Conservation (phyloP, 1,284 basidiomycete species). For the Hymenochaete sp. region DNA sequence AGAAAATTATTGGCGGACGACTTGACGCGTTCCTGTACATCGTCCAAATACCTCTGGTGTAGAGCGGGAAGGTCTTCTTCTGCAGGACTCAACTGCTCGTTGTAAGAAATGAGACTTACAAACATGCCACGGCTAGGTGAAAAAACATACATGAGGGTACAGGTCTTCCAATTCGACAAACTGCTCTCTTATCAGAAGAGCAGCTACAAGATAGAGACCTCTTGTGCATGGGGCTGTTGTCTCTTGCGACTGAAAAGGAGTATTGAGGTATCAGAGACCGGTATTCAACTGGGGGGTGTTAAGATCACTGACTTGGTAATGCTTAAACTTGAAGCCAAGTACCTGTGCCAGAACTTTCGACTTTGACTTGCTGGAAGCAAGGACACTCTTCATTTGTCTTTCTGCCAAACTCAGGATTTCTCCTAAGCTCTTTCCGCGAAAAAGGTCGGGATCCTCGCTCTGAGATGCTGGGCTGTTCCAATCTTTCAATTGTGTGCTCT, state of each 20-base stretch:
- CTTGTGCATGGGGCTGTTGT: conserved; percentile 55
- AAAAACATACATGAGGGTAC: conserved; percentile 64
- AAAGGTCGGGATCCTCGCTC: conserved; percentile 36
- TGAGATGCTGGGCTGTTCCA: conserved; percentile 30
- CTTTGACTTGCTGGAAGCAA: conserved; percentile 23
- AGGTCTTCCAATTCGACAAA: conserved; percentile 82
- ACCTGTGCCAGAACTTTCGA: conserved; percentile 80
- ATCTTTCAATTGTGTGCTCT: conserved; percentile 28
- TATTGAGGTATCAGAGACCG: conserved; percentile 20
- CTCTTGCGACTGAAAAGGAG: conserved; percentile 39
- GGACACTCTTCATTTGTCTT: conserved; percentile 16
- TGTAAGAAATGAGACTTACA: not conserved
- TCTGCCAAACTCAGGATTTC: conserved; percentile 54
- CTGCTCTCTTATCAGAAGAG: conserved; percentile 82
- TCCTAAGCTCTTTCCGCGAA: conserved; percentile 53
- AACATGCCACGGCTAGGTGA: not conserved
- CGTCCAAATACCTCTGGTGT: conserved; percentile 58
- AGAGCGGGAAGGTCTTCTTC: conserved; percentile 70
- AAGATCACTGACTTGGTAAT: conserved; percentile 63
- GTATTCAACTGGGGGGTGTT: too few relatives aligned
- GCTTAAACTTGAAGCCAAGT: conserved; percentile 90
- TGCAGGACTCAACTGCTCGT: conserved; percentile 57
- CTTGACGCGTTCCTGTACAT: conserved; percentile 56
- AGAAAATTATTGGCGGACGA: conserved; percentile 72
- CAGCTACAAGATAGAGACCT: conserved; percentile 75